Evolutionary conservation across 2,329 filamentous ascomycete genomes (phyloP).

Genomic region (Fusarium sp.): DNA sequence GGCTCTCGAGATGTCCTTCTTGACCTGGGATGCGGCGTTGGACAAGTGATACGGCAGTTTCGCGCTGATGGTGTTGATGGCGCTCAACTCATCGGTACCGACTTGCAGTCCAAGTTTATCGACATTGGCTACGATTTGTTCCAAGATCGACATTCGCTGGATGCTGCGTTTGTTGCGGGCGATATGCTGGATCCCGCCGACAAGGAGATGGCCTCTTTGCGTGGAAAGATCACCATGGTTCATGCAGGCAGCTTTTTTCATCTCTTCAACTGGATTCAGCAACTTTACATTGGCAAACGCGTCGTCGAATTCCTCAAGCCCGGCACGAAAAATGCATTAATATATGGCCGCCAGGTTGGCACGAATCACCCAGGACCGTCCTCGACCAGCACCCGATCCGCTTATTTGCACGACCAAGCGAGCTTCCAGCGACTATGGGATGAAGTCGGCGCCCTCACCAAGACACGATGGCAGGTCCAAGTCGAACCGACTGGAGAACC

Average conservation of each 20-base stretch:
- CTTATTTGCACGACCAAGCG: conserved; percentile 60
- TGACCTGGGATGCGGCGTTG: conserved; percentile 64
- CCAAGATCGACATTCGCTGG: conserved; percentile 62
- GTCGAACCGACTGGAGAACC: conserved; percentile 48
- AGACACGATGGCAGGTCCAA: conserved; percentile 61
- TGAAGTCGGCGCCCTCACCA: conserved; percentile 60
- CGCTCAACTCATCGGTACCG: conserved; percentile 61
- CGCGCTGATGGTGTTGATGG: conserved; percentile 61
- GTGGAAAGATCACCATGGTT: conserved; percentile 59
- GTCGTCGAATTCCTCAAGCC: conserved; percentile 59
- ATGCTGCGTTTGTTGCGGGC: conserved; percentile 61
- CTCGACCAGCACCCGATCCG: conserved; percentile 39
- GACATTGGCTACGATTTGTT: conserved; percentile 73
- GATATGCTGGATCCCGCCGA: conserved; percentile 60
- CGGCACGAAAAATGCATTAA: conserved; percentile 56
- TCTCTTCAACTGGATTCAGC: conserved; percentile 60
- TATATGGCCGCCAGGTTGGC: conserved; percentile 65
- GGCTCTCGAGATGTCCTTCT: conserved; percentile 55
- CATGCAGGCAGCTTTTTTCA: conserved; percentile 63
- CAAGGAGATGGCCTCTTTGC: conserved; percentile 47
- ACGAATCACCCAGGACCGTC: conserved; percentile 44
- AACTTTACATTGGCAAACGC: conserved; percentile 57
- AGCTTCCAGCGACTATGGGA: conserved; percentile 67
- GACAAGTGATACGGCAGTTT: conserved; percentile 62
- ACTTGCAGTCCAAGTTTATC: conserved; percentile 62